Conservation (phyloP, 179 eudicot species). For the Beta macrorhiza region DNA sequence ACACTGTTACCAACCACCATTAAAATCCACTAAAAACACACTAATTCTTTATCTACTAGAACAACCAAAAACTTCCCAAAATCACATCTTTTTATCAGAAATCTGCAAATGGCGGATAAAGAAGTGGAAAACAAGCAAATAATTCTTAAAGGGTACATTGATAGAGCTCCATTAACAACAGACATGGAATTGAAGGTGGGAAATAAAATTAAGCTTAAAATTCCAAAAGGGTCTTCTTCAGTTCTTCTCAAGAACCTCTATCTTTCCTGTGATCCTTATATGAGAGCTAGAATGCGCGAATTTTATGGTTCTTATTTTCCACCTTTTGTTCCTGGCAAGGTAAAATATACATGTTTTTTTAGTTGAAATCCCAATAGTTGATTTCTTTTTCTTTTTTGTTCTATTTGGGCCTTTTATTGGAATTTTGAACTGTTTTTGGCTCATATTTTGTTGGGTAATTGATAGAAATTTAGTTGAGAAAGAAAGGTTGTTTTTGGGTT, state of each 20-base stretch:
- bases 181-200: slow-evolving; percentile 58
- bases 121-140: slow-evolving; percentile 56
- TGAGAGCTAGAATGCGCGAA: slow-evolving; percentile 60
- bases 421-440: neutral
- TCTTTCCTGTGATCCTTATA: slow-evolving; percentile 80
- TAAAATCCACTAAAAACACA: neutral
- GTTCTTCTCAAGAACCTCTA: slow-evolving; percentile 66
- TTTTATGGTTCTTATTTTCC: slow-evolving; percentile 40
- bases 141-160: slow-evolving; percentile 51
- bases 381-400: neutral
- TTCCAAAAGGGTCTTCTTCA: slow-evolving; percentile 40
- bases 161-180: slow-evolving; percentile 50
- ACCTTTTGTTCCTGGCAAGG: slow-evolving; percentile 61
- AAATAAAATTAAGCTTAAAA: slow-evolving; percentile 34
- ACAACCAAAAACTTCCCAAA: neutral
- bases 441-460: slow-evolving; percentile 1
- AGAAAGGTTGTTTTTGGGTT: neutral
- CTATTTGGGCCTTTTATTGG: neutral
- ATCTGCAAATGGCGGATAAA: slow-evolving; percentile 20
- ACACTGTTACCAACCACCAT: neutral
- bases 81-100: neutral
- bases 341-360: slow-evolving; percentile 2
- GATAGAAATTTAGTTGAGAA: neutral
- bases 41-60: neutral
- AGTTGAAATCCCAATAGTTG: neutral